Evolutionary conservation across 1,139 yeast species (phyloP).

Genomic region (Suhomyces wounanorum): DNA sequence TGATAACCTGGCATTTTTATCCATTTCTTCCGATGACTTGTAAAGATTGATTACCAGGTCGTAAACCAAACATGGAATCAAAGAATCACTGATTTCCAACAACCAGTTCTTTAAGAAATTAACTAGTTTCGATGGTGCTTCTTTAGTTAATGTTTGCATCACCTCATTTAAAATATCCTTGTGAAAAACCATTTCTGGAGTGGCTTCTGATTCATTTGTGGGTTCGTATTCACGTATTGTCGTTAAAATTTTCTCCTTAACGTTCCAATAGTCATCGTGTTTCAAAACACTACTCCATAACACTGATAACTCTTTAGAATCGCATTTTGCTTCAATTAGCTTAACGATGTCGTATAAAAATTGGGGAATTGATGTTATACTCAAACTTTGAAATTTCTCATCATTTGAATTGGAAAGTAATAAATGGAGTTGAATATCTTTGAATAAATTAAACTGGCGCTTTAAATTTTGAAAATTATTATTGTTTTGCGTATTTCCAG

Average conservation of each 20-base stretch:
- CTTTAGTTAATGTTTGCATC: slow-evolving; percentile 18
- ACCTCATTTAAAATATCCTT: slow-evolving; percentile 26
- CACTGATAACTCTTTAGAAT: slow-evolving; percentile 5
- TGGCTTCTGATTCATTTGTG: slow-evolving; percentile 13
- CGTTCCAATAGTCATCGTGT: slow-evolving; percentile 37
- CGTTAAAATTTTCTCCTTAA: slow-evolving; percentile 34
- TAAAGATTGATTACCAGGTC: slow-evolving; percentile 37
- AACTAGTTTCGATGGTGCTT: slow-evolving; percentile 19
- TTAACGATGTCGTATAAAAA: slow-evolving; percentile 31
- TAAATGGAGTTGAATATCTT: slow-evolving; percentile 45
- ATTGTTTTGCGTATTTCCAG: slow-evolving; percentile 32
- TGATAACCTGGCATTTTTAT: slow-evolving; percentile 8
- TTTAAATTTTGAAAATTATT: slow-evolving; percentile 43
- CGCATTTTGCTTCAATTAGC: slow-evolving; percentile 22
- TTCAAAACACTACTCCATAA: slow-evolving; percentile 38
- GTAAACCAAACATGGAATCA: slow-evolving; percentile 46
- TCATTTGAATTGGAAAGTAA: slow-evolving; percentile 22
- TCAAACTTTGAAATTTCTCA: slow-evolving; percentile 19
- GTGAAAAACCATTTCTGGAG: slow-evolving; percentile 27
- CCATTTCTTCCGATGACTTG: slow-evolving; percentile 11
- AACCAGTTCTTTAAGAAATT: slow-evolving; percentile 46
- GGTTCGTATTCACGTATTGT: slow-evolving; percentile 25
- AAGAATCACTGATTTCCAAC: slow-evolving; percentile 44
- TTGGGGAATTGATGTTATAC: slow-evolving; percentile 37
- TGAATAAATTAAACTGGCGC: slow-evolving; percentile 41